Conservation (phyloP, 2,329 filamentous ascomycete species). For the Trichoderma afroharzianum region DNA sequence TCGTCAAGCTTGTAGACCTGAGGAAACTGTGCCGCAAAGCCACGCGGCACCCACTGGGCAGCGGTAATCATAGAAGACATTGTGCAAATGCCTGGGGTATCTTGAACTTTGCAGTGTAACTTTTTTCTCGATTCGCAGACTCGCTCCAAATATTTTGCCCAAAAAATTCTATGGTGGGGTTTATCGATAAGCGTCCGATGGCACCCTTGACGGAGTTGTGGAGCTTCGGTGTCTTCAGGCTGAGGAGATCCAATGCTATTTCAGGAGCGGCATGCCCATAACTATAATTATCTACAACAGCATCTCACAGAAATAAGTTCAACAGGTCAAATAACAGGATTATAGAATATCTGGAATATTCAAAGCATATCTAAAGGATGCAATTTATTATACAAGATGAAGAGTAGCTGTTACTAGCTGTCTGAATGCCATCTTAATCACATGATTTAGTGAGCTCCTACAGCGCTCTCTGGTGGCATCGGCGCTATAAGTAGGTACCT, state of each 20-base stretch:
- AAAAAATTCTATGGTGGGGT: conserved; percentile 37
- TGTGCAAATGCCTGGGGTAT: conserved; percentile 30
- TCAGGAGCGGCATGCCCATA: neutral
- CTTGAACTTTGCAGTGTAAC: conserved; percentile 19
- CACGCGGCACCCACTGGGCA: conserved; percentile 71
- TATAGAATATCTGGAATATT: neutral
- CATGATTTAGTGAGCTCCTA: neutral
- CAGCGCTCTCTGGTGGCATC: neutral
- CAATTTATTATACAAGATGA: neutral
- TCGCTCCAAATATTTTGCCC: conserved; percentile 29
- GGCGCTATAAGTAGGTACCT: neutral
- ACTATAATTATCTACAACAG: neutral
- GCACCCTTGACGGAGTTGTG: neutral
- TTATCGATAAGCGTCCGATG: conserved; percentile 37
- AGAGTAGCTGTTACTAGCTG: neutral
- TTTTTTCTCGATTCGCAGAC: neutral
- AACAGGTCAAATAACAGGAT: neutral
- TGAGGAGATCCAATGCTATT: neutral
- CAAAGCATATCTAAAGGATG: neutral
- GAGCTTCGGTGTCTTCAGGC: neutral
- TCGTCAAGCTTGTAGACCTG: conserved; percentile 73
- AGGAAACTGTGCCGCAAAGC: conserved; percentile 72
- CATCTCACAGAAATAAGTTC: neutral
- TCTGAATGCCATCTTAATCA: neutral
- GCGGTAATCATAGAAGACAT: conserved; percentile 77